Conservation (phyloP, 495 filamentous ascomycete species). For the Penicillium angulare region DNA sequence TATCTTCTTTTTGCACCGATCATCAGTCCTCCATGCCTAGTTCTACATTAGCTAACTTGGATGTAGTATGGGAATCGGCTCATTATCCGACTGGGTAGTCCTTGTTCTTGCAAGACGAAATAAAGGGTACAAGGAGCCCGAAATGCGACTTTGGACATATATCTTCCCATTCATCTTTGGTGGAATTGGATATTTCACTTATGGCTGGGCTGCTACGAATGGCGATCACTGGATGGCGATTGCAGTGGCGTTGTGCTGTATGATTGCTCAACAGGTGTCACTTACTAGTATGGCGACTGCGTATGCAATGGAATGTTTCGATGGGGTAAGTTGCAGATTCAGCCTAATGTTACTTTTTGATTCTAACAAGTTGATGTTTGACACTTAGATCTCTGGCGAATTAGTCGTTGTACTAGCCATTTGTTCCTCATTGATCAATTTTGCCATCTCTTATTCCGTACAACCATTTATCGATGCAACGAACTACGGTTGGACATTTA, state of each 20-base stretch:
- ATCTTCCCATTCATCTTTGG: conserved; percentile 26
- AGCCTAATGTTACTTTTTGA: neutral
- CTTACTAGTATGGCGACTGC: conserved; percentile 37
- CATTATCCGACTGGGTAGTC: conserved; percentile 27
- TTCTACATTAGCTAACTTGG: neutral
- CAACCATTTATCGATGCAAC: conserved; percentile 31
- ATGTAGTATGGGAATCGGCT: conserved; percentile 30
- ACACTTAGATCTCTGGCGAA: conserved; percentile 30
- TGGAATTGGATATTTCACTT: conserved; percentile 31
- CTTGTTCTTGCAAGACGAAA: conserved; percentile 30
- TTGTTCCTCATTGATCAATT: conserved; percentile 32
- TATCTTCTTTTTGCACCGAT: neutral
- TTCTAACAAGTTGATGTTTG: neutral
- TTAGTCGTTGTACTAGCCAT: conserved; percentile 35
- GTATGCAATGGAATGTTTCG: conserved; percentile 41
- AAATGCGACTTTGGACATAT: conserved; percentile 33
- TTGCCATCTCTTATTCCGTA: conserved; percentile 33
- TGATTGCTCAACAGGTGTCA: conserved; percentile 40
- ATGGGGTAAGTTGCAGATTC: conserved; percentile 17
- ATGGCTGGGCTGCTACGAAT: conserved; percentile 33
- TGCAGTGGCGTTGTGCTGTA: conserved; percentile 29
- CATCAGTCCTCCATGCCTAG: no score
- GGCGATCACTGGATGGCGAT: conserved; percentile 34
- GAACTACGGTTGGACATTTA: conserved; percentile 32
- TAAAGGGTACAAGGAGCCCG: conserved; percentile 35